Percentiles rank a stretch among this genome's conserved stretches.
phyloP scores from a whole-genome alignment of 2,329 filamentous ascomycete species.

The Exophiala sp. region DNA sequence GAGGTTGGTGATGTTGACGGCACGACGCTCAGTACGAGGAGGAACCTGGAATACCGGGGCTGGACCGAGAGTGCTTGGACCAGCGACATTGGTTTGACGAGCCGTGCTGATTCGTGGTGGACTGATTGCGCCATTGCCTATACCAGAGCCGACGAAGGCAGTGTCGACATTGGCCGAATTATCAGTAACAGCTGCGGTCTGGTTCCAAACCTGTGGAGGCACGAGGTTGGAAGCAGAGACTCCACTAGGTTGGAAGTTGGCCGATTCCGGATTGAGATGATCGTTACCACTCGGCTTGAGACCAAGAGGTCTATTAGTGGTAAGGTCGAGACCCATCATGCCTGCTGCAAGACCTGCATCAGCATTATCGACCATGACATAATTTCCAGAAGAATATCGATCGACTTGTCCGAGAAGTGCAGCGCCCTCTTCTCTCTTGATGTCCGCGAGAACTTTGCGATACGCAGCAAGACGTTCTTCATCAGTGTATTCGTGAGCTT shows the following conservation, averaged over 20 bases:
- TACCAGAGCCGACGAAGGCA: constrained; percentile 5
- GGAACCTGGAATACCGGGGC: neutral
- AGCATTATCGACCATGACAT: neutral
- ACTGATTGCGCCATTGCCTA: constrained; percentile 15
- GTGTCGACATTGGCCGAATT: neutral
- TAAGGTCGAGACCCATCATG: neutral
- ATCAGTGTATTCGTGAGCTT: neutral
- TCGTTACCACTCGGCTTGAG: neutral
- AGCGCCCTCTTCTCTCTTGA: constrained; percentile 1
- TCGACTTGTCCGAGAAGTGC: neutral
- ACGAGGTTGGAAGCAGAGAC: neutral
- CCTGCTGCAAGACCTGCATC: neutral
- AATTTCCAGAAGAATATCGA: neutral
- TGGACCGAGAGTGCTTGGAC: neutral
- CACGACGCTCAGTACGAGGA: constrained; percentile 8
- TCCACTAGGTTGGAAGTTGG: neutral
- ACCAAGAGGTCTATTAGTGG: neutral
- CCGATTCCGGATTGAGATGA: neutral
- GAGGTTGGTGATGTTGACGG: constrained; percentile 6
- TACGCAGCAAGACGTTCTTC: constrained; percentile 1
- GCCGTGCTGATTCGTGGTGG: constrained; percentile 13
- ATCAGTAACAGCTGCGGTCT: neutral
- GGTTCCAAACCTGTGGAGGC: neutral
- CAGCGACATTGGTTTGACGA: constrained; percentile 4
- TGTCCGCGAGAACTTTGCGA: neutral